Percentiles rank a stretch among this genome's conserved stretches.
These are phyloP conservation scores for Balakata baccata DNA, from an alignment of 345 rosid species.

Conservation along the genomic window DNA sequence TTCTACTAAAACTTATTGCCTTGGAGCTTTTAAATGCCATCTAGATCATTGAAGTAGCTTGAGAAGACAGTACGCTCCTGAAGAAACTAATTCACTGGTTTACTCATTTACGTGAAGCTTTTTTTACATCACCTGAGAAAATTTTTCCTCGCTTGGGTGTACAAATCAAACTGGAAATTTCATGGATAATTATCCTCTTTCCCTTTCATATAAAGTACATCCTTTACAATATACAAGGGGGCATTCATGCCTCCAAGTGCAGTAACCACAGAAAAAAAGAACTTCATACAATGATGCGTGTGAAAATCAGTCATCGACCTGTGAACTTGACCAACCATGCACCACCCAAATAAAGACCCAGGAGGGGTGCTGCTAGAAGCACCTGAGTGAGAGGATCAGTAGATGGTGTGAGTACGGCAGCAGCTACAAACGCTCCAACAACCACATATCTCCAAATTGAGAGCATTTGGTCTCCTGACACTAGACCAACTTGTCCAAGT, in stretches of 20 bases:
- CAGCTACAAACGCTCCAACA: slow-evolving; percentile 88
- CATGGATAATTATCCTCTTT: neutral
- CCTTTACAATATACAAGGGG: slow-evolving; percentile 7
- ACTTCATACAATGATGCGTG: neutral
- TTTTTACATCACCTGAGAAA: neutral
- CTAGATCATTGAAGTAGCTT: too few relatives aligned
- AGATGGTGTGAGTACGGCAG: slow-evolving; percentile 93
- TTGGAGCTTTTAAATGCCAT: too few relatives aligned
- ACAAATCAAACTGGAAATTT: neutral
- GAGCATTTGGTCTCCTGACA: slow-evolving; percentile 87
- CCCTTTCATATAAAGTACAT: slow-evolving; percentile 5
- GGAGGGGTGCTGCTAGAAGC: slow-evolving; percentile 84
- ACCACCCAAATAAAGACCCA: slow-evolving; percentile 91
- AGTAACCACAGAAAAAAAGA: neutral
- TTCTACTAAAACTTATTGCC: too few relatives aligned
- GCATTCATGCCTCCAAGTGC: neutral
- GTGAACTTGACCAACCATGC: slow-evolving; percentile 87
- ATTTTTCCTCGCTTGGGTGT: neutral
- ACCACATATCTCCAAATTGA: slow-evolving; percentile 96
- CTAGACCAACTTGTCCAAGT: slow-evolving; percentile 85
- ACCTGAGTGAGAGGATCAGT: slow-evolving; percentile 96
- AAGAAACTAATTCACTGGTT: neutral
- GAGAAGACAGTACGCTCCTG: too few relatives aligned
- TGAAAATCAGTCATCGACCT: slow-evolving; percentile 49
- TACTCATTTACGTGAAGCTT: neutral